Evolutionary conservation across 352 stramenopile species (phyloP).

Genomic region (Globisporangium iwayamae): DNA sequence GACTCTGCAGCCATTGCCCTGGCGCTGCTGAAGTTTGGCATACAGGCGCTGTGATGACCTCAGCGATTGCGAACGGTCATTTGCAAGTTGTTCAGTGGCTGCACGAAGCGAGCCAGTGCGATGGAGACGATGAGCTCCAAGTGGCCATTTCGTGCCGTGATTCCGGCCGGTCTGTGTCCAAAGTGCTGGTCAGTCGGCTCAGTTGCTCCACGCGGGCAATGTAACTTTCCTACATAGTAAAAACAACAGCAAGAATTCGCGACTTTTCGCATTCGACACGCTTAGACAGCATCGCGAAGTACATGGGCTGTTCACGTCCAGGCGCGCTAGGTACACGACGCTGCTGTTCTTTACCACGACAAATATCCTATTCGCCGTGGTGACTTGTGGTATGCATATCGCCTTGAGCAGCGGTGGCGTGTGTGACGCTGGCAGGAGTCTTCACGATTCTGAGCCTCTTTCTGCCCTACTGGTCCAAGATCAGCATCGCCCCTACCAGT

Average conservation of each 20-base stretch:
- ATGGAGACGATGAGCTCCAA: neutral
- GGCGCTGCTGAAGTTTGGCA: neutral
- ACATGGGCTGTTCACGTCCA: constrained; percentile 49
- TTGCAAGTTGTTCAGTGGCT: constrained; percentile 7
- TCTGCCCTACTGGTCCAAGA: constrained; percentile 54
- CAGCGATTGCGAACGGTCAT: neutral
- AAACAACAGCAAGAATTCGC: too few species aligned
- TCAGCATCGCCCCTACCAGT: constrained; percentile 2
- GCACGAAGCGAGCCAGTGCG: neutral
- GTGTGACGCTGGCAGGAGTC: constrained; percentile 27
- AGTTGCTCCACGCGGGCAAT: too few species aligned
- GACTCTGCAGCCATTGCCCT: neutral
- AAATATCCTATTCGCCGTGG: constrained; percentile 1
- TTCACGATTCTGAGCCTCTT: constrained; percentile 37
- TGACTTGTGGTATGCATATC: neutral
- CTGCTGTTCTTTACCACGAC: neutral
- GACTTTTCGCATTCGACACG: neutral
- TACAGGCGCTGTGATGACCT: neutral
- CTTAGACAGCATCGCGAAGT: neutral
- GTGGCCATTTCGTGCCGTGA: too few species aligned
- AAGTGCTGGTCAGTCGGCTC: too few species aligned
- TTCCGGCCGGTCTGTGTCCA: too few species aligned
- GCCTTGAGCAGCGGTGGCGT: constrained; percentile 26
- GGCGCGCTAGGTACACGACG: constrained; percentile 33
- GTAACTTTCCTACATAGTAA: too few species aligned